Evolutionary conservation across 2,329 filamentous ascomycete species (phyloP), one percentile per base, ranked within the genome.

Genomic region (Fusarium mundagurra): DNA sequence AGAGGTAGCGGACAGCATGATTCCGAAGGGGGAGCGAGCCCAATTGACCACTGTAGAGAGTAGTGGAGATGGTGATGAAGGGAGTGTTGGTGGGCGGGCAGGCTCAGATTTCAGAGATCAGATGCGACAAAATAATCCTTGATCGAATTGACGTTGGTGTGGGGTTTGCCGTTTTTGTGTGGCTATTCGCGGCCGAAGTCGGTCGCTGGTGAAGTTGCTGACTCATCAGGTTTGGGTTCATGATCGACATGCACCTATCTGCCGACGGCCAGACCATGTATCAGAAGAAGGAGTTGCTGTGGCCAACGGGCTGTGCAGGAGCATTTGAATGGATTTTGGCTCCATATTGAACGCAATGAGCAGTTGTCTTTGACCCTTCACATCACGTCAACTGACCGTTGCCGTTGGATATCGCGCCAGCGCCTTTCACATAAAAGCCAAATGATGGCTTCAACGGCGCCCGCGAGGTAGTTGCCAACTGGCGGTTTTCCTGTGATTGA

Each of bases 1-100:
- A 2, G 67, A 61, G 47, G 72, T 73, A 44, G 47, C 54, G 39
- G 72, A 75, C 13, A 75, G 68, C 72, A 75, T 75, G 60, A 36
- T 67, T 61, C 8, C 31, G 43, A 38, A 11, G 36, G 36, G 45
- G 55, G 45, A 18, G 6, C 58, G 44, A 68, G 60, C 53, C 51
- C 63, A 74, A 74, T 74, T 74, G 71, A 34, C 58, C 39, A 41
- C 53, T 44, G 41, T 29, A 61, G 33, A 36, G n/a, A 33, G 45
- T 20, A 24, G 45, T 31, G 17, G 45, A 53, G 31, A 17, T 11
- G 22, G 33, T 39, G 27, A 41, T 33, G 47, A 58, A 59, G n/a
- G n/a, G 41, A 16, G 43, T 44, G 58, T 53, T 55, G 51, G 50
- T 53, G 33, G 50, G 34, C 51, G 33, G 50, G 34, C 51, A 22